Base-by-base conservation (phyloP, 1,139 yeast species). In the Scheffersomyces lignicola region DNA sequence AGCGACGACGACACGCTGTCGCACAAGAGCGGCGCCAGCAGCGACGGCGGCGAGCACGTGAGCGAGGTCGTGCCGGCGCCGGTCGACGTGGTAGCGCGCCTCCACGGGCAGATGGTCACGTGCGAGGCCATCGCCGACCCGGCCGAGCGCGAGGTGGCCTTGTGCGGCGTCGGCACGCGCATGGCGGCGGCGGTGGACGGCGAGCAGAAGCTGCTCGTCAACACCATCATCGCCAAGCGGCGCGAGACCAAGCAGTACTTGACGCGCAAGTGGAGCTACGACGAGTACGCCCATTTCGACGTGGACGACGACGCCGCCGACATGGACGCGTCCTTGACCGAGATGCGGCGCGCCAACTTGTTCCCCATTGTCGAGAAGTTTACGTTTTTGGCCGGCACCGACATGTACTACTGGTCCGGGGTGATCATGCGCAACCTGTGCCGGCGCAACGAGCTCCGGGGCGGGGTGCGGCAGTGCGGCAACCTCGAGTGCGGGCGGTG, bases 361-460 rank as follows among this genome's bases (percentile, higher is more conserved):
- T 92, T 92, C 63, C 95, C 96, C 10, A 63, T 92, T 43, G 97
- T 90, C 29, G 98, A 92, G 58, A 82, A 84, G 54, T 90, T 87
- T 58, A 92, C 97, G 0, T 81, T 85, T 36, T 78, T 80, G 43
- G 69, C 78, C 16, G 75, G 76, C 24, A 76, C 83, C 30, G 97
- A 89, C 49, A 80, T 89, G 71, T 84, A 85, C 49, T 89, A 90
- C 61, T 92, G 98, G 98, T 88, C 97, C 3, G 95, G 96, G 3
- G 96, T 90, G 11, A 88, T 90, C 32, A 92, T 92, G 92, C 74
- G 97, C 41, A 92, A 92, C 58, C 87, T 96, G 1, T 90, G 96
- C 57, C 76, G 97, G 39, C 80, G 92, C 53, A 94, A 90, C 57
- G 97, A 90, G 54, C 60, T 72, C 29, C 71, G 81, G 38, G 95